Percentiles rank a stretch among this genome's conserved stretches.
Conservation (phyloP, 805 yeast genomes). For the Cyberlindnera americana region DNA sequence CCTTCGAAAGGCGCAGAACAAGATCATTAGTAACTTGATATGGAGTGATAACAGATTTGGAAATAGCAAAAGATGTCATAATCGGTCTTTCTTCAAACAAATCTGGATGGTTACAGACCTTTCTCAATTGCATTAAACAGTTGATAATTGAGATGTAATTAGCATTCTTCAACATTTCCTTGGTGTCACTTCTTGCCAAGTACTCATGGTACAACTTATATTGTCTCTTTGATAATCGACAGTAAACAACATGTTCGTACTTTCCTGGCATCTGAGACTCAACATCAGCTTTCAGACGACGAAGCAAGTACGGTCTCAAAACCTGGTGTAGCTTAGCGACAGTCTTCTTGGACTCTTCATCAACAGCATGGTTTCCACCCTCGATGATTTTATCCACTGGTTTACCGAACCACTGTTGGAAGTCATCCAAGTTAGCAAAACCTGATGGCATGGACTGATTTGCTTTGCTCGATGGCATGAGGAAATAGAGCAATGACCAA, state of each 20-base stretch:
- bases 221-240: conserved; percentile 90
- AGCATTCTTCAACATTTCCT: conserved; percentile 89
- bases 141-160: conserved; percentile 93
- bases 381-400: conserved; percentile 94
- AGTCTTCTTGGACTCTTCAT: conserved; percentile 76
- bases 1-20: conserved; percentile 33
- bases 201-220: conserved; percentile 91
- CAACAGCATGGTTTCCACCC: conserved; percentile 54
- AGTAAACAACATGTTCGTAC: conserved; percentile 90
- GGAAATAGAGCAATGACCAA: conserved; percentile 91
- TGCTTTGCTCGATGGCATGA: conserved; percentile 87
- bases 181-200: conserved; percentile 94
- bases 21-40: conserved; percentile 42
- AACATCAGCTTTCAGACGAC: conserved; percentile 93
- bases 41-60: conserved; percentile 52
- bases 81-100: conserved; percentile 94
- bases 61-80: conserved; percentile 81
- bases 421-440: conserved; percentile 92
- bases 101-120: conserved; percentile 96
- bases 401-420: conserved; percentile 98
- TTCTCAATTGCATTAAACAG: conserved; percentile 95
- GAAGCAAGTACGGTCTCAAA: conserved; percentile 82
- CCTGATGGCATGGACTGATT: conserved; percentile 79
- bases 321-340: conserved; percentile 90
- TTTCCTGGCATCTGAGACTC: conserved; percentile 99